These are phyloP conservation scores for Colletotrichum liaoningense DNA, from an alignment of 2,329 filamentous ascomycete genomes.

Conservation along the genomic window DNA sequence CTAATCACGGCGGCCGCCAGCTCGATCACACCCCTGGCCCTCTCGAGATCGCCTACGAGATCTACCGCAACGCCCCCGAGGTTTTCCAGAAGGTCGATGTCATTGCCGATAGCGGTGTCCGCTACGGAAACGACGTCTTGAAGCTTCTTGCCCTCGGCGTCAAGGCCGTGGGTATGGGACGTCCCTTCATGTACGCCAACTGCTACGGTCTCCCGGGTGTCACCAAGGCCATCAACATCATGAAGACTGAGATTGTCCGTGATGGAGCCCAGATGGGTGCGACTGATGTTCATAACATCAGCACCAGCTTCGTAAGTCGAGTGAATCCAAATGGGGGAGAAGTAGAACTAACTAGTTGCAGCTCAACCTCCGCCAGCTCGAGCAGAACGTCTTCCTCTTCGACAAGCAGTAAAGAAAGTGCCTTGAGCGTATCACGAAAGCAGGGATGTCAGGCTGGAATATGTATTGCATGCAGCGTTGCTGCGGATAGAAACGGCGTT, in stretches of 20 bases:
- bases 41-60: slow-evolving; percentile 46
- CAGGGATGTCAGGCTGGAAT: background rate
- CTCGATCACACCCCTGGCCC: slow-evolving; percentile 50
- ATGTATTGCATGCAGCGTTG: slow-evolving; percentile 4
- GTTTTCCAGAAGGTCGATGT: slow-evolving; percentile 49
- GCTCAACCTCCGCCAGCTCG: slow-evolving; percentile 32
- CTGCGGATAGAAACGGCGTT: slow-evolving; percentile 1
- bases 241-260: slow-evolving; percentile 58
- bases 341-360: background rate
- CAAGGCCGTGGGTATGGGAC: slow-evolving; percentile 55
- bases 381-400: slow-evolving; percentile 29
- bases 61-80: slow-evolving; percentile 49
- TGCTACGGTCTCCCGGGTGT: slow-evolving; percentile 61
- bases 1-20: slow-evolving; percentile 56
- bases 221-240: slow-evolving; percentile 55
- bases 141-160: slow-evolving; percentile 54
- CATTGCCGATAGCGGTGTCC: slow-evolving; percentile 51
- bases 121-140: slow-evolving; percentile 51
- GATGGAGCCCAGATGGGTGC: slow-evolving; percentile 50
- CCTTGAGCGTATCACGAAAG: background rate
- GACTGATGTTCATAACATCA: slow-evolving; percentile 41
- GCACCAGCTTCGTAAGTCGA: slow-evolving; percentile 29
- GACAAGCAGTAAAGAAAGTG: slow-evolving; percentile 1
- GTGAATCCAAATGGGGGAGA: background rate
- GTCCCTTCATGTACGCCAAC: slow-evolving; percentile 63